phyloP scores from a whole-genome alignment of 73 alveolate species.

The Paramecium sonneborni region DNA sequence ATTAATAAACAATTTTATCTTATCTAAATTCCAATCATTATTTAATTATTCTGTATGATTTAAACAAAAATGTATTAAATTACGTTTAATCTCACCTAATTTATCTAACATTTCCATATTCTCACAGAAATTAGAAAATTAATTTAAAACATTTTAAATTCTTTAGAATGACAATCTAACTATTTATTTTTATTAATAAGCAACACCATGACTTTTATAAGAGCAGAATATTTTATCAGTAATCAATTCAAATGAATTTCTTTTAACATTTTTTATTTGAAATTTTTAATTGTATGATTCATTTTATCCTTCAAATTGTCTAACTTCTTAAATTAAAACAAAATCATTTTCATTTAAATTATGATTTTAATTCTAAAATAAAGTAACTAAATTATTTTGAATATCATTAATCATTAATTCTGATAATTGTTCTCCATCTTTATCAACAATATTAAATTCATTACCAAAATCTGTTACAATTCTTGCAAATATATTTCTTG shows the following conservation, averaged over 20 bases:
- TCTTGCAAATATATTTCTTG: conserved; percentile 81
- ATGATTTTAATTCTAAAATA: neutral
- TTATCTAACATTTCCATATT: conserved; percentile 59
- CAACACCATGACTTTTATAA: conserved; percentile 70
- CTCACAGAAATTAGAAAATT: conserved; percentile 26
- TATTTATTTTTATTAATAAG: conserved; percentile 61
- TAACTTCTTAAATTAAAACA: neutral
- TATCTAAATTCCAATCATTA: neutral
- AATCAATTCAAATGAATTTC: conserved; percentile 65
- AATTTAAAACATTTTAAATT: conserved; percentile 10
- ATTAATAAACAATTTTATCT: neutral
- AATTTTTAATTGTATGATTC: conserved; percentile 64
- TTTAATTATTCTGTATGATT: neutral
- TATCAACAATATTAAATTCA: conserved; percentile 85
- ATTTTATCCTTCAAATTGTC: conserved; percentile 32
- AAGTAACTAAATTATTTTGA: neutral
- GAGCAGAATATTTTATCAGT: conserved; percentile 38
- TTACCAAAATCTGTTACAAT: conserved; percentile 89
- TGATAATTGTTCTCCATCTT: conserved; percentile 90
- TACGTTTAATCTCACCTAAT: conserved; percentile 57
- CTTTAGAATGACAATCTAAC: conserved; percentile 58
- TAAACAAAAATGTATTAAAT: neutral
- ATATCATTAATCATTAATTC: conserved; percentile 80
- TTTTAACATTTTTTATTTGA: conserved; percentile 64
- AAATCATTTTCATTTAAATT: conserved; percentile 22